Evolutionary conservation across 495 filamentous ascomycete genomes (phyloP), one percentile per base, ranked within the genome.

Genomic region (Talaromyces borbonicus): DNA sequence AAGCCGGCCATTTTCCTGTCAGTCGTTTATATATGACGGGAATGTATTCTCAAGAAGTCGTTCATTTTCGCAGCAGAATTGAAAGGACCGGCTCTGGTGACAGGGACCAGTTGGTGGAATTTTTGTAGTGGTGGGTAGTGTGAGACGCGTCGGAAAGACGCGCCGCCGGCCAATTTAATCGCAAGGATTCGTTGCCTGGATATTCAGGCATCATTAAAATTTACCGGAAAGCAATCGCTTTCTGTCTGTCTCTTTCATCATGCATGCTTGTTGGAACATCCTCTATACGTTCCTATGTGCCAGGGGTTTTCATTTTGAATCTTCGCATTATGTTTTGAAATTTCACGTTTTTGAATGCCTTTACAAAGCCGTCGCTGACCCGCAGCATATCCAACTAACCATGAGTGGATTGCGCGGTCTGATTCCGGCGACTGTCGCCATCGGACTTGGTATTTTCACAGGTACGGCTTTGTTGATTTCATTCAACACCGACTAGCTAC

Each of bases 371-470:
- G 27, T 19, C 1, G 16, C 24, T 23, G 20, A 24, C 14, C n/a
- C 18, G n/a, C 1, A 26, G 12, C 18, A 18, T 30, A 33, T 31
- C 5, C 32, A 33, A 39, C 6, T 36, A 8, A 25, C 47, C 11
- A 49, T 49, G 47, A 49, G 38, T 35, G 38, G 47, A 33, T 8
- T 33, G 29, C 66, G 66, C 41, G 66, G 65, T 51, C 60, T 64
- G 15, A 24, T 69, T 31, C 64, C 68, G 15, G 65, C 56, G 0
- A 50, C 56, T 9, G 37, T 69, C n/a, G 61, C 65, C 9, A 65
- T 72, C 40, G 66, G 56, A 27, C 52, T 66, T 25, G 68, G 68
- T 19, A 53, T 72, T 23, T 63, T 58, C 42, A 60, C 65, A 27
- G 66, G 68, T 66, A 60, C 14, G 42, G 27, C 8, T 4, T n/a